Evolutionary conservation across 1,284 basidiomycete species (phyloP), one percentile per base, ranked within the genome.

Genomic region (Heterobasidion irregulare): DNA sequence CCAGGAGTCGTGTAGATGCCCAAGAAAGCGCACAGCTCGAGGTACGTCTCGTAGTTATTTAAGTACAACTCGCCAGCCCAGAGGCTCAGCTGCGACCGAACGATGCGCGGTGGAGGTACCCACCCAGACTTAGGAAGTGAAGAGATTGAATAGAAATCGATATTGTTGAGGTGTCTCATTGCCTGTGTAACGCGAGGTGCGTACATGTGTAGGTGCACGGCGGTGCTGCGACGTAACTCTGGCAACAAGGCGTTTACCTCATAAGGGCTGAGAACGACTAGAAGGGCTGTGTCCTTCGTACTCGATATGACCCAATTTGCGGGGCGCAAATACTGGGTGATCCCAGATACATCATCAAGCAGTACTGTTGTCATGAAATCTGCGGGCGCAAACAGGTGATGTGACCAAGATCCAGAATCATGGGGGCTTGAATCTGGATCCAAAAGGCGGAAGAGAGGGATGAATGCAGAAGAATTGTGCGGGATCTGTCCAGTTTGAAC

Each of bases 21-120:
- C 9, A 77, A 62, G 57, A 75, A 69, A 1, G 57, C 58, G 54
- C 70, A 71, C 9, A 75, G 38, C 0, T 60, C 56, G 13, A 59
- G 49, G 52, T 76, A 78, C 1, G 66, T 61, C 5, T 55, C 59
- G 35, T 65, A 63, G 41, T 70, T 58, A 10, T 61, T 55, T 12
- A 76, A 58, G 56, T 73, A 77, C 8, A 77, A 65, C 56, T 76
- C 74, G 15, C 72, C 79, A 18, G 76, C 65, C 53, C 70, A 77
- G 41, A 79, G 58, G 54, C 74, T 73, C 36, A 80, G 62, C 56
- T 76, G 71, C 34, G 65, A 62, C 34, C 66, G 65, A 0, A 68
- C 47, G 13, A 62, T 53, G 18, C 48, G 9, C 19, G 58, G 43
- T 18, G 45, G 34, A 3, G 36, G 46, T 38, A 44, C 44, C 38